Base-by-base conservation (phyloP, 331 rosid genomes). In the Acacia concinna region DNA sequence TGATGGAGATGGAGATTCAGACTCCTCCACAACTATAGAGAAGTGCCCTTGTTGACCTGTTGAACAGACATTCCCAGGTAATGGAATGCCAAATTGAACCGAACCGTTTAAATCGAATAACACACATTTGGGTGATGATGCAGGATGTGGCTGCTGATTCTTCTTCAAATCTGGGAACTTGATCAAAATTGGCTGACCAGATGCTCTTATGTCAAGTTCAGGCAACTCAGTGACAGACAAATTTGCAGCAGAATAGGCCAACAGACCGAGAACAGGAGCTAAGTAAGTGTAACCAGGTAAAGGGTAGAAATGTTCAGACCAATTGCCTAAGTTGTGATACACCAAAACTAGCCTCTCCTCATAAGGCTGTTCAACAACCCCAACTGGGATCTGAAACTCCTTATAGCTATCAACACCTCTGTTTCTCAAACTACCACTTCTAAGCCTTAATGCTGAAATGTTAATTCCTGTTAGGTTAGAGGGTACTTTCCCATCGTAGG, bases 281-380 rank as follows among this genome's bases (percentile, higher is more conserved):
- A 94, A 79, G 81, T 88, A 94, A 10, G 91, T 71, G 75, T 79
- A 88, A 52, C 95, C 95, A 23, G 88, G 89, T 69, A 94, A 82
- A 13, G 97, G 89, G 81, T 92, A 94, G 74, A 83, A 83, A n/a
- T 4, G 9, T 18, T 84, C 27, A 73, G 97, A 89, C 92, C 91
- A 88, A 62, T 90, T 94, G 62, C 95, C 95, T 35, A 94, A 52
- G 78, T 89, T 94, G 13, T 94, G 98, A 82, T 94, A 89, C 15
- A 94, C 95, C 74, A 92, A 85, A 8, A 84, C 92, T 63, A 94
- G 79, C 85, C 94, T 90, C 78, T 88, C 74, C 49, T 79, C 88
- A 85, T 89, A 89, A 13, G 97, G 98, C 30, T 68, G 78, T 67
- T 87, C 95, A 31, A 71, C 17, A 68, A 94, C 87, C 18, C 95